These are phyloP conservation scores for Dactylellina drechsleri DNA, from an alignment of 2,329 filamentous ascomycete genomes.

Conservation along the genomic window DNA sequence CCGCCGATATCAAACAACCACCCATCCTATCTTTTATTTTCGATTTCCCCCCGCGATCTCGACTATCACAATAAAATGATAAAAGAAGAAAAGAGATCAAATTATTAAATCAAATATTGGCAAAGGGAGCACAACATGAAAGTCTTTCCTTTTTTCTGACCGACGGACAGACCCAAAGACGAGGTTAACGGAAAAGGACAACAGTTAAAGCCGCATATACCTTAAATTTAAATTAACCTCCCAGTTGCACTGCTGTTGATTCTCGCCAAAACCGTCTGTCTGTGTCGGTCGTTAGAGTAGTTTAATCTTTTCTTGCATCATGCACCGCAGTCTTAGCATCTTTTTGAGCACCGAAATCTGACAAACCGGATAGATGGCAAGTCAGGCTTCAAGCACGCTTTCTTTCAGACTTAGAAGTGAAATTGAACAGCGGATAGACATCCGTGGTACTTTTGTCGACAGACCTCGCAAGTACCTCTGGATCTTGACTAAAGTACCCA, in stretches of 20 bases:
- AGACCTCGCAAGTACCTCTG: slow-evolving; percentile 20
- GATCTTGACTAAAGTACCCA: slow-evolving; percentile 31
- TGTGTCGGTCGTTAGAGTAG: slow-evolving; percentile 17
- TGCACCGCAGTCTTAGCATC: slow-evolving; percentile 34
- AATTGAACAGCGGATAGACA: slow-evolving; percentile 4
- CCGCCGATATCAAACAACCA: slow-evolving; percentile 39
- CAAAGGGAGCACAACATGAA: slow-evolving; percentile 29
- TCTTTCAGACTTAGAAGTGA: not conserved
- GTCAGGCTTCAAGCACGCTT: not conserved
- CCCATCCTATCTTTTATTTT: slow-evolving; percentile 6
- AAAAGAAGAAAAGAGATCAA: not conserved
- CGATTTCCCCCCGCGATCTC: slow-evolving; percentile 38
- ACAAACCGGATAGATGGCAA: not conserved
- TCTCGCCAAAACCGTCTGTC: slow-evolving; percentile 22
- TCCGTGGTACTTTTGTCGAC: slow-evolving; percentile 32
- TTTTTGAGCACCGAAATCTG: not conserved
- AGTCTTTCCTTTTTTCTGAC: not conserved
- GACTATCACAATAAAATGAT: slow-evolving; percentile 11
- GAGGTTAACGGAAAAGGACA: slow-evolving; percentile 17
- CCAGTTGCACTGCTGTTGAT: not conserved
- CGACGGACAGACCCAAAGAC: not conserved
- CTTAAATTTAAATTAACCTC: slow-evolving; percentile 20
- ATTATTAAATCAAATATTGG: slow-evolving; percentile 23
- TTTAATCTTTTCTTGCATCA: slow-evolving; percentile 31
- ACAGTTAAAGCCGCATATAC: slow-evolving; percentile 40